phyloP scores from a whole-genome alignment of 2,329 filamentous ascomycete genomes.

The Arthrobotrys musiformis region DNA sequence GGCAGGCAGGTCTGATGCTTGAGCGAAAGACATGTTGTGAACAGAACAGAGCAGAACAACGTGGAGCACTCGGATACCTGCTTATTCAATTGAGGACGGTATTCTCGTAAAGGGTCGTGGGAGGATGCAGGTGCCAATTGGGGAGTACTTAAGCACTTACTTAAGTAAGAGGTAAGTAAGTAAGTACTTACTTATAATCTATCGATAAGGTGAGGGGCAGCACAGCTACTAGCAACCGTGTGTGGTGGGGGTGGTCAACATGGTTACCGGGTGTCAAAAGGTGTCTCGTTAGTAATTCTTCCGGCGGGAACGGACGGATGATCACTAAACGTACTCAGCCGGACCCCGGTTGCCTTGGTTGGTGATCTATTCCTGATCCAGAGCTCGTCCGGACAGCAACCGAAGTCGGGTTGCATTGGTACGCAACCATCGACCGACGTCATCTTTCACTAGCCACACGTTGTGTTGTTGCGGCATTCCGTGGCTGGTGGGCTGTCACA shows the following conservation, averaged over 20 bases:
- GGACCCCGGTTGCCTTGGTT: neutral
- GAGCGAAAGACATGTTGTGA: constrained; percentile 69
- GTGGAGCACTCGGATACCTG: too few relatives aligned
- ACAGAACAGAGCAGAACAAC: neutral
- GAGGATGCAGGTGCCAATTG: too few relatives aligned
- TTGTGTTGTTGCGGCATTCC: neutral
- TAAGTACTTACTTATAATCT: neutral
- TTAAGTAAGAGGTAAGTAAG: too few relatives aligned
- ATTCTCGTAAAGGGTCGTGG: too few relatives aligned
- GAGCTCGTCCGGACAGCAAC: neutral
- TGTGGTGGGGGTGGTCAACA: neutral
- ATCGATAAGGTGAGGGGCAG: constrained; percentile 27
- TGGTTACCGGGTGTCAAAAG: too few relatives aligned
- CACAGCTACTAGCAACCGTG: neutral
- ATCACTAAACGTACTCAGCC: constrained; percentile 37
- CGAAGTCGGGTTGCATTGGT: neutral
- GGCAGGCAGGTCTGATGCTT: constrained; percentile 83
- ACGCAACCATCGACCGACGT: neutral
- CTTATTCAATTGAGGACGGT: too few relatives aligned
- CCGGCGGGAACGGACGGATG: constrained; percentile 35
- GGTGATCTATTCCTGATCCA: neutral
- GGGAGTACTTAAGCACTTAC: too few relatives aligned
- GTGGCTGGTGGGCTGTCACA: constrained; percentile 9
- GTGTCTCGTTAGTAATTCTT: constrained; percentile 3
- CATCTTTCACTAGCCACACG: neutral